These are phyloP conservation scores for Sporothrix pallida DNA, from an alignment of 2,329 filamentous ascomycete genomes.

Conservation along the genomic window DNA sequence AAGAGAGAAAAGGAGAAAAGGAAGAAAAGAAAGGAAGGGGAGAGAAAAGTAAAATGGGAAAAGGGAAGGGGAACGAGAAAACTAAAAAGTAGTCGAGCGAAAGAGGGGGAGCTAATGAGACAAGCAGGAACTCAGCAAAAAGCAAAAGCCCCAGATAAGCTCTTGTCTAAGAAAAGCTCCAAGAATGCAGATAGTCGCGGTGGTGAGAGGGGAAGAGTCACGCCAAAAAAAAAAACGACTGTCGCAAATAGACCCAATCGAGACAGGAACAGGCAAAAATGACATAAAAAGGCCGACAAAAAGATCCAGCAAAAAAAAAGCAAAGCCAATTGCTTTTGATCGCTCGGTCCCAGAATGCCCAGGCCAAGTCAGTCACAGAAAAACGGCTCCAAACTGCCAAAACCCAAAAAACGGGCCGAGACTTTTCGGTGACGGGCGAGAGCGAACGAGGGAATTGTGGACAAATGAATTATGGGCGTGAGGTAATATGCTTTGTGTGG, in stretches of 20 bases:
- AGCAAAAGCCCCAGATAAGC: conserved; percentile 14
- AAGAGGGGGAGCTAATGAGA: conserved; percentile 26
- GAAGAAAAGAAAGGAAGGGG: neutral
- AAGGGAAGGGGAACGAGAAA: neutral
- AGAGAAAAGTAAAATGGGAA: neutral
- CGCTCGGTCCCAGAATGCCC: neutral
- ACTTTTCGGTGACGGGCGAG: neutral
- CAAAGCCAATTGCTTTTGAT: conserved; percentile 1
- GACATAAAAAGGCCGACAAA: neutral
- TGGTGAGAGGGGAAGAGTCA: conserved; percentile 25
- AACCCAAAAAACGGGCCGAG: conserved; percentile 17
- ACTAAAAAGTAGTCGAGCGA: conserved; percentile 26
- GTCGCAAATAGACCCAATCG: too few species aligned
- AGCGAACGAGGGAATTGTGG: conserved; percentile 29
- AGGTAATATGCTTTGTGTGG: conserved; percentile 27
- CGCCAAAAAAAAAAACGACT: neutral
- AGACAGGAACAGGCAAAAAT: too few species aligned
- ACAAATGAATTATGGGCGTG: conserved; percentile 21
- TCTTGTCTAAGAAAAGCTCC: conserved; percentile 13
- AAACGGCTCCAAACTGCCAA: conserved; percentile 3
- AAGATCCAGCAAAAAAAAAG: neutral
- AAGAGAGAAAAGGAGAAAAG: neutral
- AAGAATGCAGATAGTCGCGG: conserved; percentile 24
- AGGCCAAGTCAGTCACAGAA: neutral
- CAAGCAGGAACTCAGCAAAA: neutral